Evolutionary conservation across 495 filamentous ascomycete species (phyloP), one percentile per base, ranked within the genome.

Genomic region (Neurospora tetraspora): DNA sequence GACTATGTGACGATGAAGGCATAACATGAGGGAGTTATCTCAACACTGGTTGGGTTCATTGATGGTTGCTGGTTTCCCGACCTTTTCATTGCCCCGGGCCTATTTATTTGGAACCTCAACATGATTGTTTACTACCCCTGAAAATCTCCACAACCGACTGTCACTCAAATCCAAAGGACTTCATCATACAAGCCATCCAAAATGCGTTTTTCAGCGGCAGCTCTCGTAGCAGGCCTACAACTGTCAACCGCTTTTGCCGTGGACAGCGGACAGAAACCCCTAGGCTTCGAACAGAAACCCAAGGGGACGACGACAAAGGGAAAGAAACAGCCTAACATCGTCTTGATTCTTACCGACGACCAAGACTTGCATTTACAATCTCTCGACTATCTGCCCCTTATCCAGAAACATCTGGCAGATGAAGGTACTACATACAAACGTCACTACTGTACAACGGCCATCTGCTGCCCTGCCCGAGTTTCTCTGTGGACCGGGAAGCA

Each of bases 321-420:
- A 3, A 73, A 68, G 4, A 20, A 73, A 65, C n/a, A n/a, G n/a
- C 87, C 88, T 5, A 91, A 91, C 73, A 85, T 91, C 71, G 81
- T 92, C 27, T 90, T 92, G 73, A 82, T 91, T 65, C 81, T 92
- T 34, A 90, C 89, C 0, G 90, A 91, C 72, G 89, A 91, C 76
- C 90, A 91, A 71, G 90, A 91, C 71, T 76, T 89, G 34, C 85
- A 89, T 75, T 80, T 92, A 75, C 81, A 87, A 70, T 90, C 88
- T 0, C 74, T 91, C 10, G 81, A 86, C 0, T 90, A 90, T 70
- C 86, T 87, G 71, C 89, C 89, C 1, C 80, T 85, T 1, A 82
- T 89, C 34, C 76, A 83, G 38, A 82, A 85, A 73, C 86, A 86
- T 43, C 76, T 91, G 38, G 81, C 82, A 18, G 78, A 86, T n/a